These are phyloP conservation scores for Coniosporium apollinis DNA, from an alignment of 495 filamentous ascomycete genomes.

Conservation along the genomic window DNA sequence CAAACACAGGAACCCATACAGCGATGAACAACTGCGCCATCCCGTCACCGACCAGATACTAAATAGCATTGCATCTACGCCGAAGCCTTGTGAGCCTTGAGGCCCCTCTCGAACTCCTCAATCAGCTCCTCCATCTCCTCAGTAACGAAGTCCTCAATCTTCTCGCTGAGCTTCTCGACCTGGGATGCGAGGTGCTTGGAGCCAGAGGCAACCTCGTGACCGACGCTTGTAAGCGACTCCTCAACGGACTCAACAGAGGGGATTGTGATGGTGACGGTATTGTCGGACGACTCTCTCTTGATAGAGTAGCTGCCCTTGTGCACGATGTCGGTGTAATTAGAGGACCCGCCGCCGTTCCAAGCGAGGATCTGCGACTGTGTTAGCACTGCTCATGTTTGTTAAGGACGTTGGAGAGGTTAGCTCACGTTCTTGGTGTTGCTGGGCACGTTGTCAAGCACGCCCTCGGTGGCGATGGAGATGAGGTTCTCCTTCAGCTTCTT, in stretches of 20 bases:
- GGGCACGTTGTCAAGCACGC: constrained; percentile 69
- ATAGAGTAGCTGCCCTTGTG: constrained; percentile 41
- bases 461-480: constrained; percentile 66
- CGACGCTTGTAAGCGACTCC: constrained; percentile 6
- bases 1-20: too few relatives aligned
- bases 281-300: constrained; percentile 7
- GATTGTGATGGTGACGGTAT: constrained; percentile 15
- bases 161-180: constrained; percentile 22
- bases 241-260: constrained; percentile 9
- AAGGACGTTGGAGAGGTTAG: constrained; percentile 8
- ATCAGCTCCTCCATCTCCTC: constrained; percentile 55
- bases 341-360: constrained; percentile 94
- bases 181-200: constrained; percentile 12
- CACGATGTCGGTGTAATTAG: constrained; percentile 80
- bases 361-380: constrained; percentile 52
- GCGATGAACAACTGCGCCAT: too few relatives aligned
- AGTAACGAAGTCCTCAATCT: constrained; percentile 47
- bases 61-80: too few relatives aligned
- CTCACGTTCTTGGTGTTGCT: constrained; percentile 62
- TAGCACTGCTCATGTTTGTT: constrained; percentile 1
- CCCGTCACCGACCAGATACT: too few relatives aligned
- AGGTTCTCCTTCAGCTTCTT: constrained; percentile 85
- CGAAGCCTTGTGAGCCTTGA: too few relatives aligned
- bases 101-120: constrained; percentile 45
- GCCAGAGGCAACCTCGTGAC: constrained; percentile 5